Evolutionary conservation across 2,329 filamentous ascomycete species (phyloP).

Genomic region (Hypomyces rosellus): DNA sequence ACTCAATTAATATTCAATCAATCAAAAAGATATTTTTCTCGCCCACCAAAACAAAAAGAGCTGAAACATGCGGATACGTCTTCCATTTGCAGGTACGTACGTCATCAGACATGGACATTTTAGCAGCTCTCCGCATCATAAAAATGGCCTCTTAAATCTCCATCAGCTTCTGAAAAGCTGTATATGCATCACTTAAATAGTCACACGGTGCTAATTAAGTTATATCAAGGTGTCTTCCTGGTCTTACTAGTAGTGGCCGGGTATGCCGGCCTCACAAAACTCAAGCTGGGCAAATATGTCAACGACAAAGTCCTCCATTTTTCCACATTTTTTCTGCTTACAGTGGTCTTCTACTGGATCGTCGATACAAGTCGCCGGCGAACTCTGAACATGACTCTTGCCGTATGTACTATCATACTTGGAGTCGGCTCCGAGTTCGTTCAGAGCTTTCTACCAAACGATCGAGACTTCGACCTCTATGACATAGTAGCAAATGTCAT

Average conservation of each 20-base stretch:
- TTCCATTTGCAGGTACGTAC: slow-evolving; percentile 75
- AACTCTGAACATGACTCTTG: slow-evolving; percentile 73
- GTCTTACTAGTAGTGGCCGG: slow-evolving; percentile 67
- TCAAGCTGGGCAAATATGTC: slow-evolving; percentile 51
- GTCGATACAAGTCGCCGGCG: slow-evolving; percentile 84
- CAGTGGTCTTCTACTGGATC: slow-evolving; percentile 91
- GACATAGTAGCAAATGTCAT: slow-evolving; percentile 85
- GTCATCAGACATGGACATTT: slow-evolving; percentile 3
- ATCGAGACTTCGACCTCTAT: slow-evolving; percentile 65
- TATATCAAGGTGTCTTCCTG: slow-evolving; percentile 56
- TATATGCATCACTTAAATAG: neutral
- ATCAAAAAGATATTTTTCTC: neutral
- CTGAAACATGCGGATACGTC: slow-evolving; percentile 68
- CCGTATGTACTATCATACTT: slow-evolving; percentile 67
- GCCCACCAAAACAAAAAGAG: neutral
- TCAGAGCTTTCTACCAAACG: slow-evolving; percentile 69
- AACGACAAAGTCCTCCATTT: slow-evolving; percentile 90
- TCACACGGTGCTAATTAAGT: neutral
- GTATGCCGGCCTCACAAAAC: slow-evolving; percentile 69
- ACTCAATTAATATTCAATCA: neutral
- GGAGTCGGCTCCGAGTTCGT: slow-evolving; percentile 70
- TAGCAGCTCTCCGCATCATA: neutral
- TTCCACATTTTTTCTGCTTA: slow-evolving; percentile 84
- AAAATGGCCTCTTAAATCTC: neutral
- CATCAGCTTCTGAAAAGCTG: neutral